Base-by-base conservation (phyloP, 106 monocot species). In the Cymbidium sinense region DNA sequence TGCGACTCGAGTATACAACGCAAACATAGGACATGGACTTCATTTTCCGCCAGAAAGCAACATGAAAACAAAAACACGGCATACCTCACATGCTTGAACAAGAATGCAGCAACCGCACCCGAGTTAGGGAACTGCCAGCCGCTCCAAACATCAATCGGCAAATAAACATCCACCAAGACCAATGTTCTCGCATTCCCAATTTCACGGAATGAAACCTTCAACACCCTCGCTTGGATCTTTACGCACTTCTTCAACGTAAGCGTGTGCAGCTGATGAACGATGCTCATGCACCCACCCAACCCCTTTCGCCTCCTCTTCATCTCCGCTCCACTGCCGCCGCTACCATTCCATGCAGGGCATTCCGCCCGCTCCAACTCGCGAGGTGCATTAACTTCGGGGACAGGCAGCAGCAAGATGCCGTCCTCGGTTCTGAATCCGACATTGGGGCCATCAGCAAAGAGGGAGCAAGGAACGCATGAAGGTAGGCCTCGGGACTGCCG, bases 1-100 rank as follows among this genome's bases (percentile, higher is more conserved):
- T 30, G 29, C 23, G 8, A 58, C 21, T 58, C n/a, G 20, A 58
- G 20, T 58, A 21, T n/a, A 58, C 47, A 58, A 58, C 58, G 7
- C 58, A n/a, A 47, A 47, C 2, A 58, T 8, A 33, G 67, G 15
- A 2, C 31, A 67, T 23, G 31, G 33, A 5, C 33, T 17, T 31
- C 33, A 28, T 67, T 30, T 67, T 31, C 67, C 9, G 33, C 31
- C 10, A 67, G 33, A 67, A 67, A 67, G 31, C 31, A n/a, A 33
- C 13, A 71, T 36, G 7, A 67, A 36, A 71, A 2, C 17, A 52
- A 7, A 51, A 25, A 79, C 72, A 34, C 47, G 34, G 13, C 78
- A 50, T 43, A 98, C 98, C 98, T 98, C 73, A 88, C 79, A 70
- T 98, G 98, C 77, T 88, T 92, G 77, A 98, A 98, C 8, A 98